Conservation (phyloP, 2,329 filamentous ascomycete genomes). For the Arthroderma uncinatum region DNA sequence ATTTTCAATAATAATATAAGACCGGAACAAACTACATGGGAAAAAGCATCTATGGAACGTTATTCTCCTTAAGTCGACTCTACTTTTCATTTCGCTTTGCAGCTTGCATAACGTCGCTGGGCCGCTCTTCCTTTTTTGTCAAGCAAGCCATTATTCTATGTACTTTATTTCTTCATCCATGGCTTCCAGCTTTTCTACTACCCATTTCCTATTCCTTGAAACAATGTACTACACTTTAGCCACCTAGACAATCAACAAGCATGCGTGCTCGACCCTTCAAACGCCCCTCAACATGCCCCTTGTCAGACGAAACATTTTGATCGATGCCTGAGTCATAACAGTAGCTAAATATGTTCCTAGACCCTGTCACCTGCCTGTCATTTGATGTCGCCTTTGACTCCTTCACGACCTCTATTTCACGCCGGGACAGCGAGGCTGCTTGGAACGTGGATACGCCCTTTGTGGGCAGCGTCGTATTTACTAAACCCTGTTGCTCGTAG, state of each 20-base stretch:
- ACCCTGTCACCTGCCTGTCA: not conserved
- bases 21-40: not conserved
- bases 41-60: not conserved
- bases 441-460: not conserved
- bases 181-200: not conserved
- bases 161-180: not conserved
- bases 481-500: not conserved
- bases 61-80: not conserved
- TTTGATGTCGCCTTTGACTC: not conserved
- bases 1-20: not conserved
- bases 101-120: not conserved
- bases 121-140: not conserved
- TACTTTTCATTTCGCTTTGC: not conserved
- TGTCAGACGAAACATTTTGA: too few relatives aligned
- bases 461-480: not conserved
- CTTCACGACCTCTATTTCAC: not conserved
- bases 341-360: too few relatives aligned
- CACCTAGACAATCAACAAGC: not conserved
- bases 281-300: too few relatives aligned
- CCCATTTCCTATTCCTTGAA: not conserved
- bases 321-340: too few relatives aligned
- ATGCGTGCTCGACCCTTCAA: too few relatives aligned
- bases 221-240: not conserved
- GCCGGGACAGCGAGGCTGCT: not conserved
- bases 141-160: not conserved